These are phyloP conservation scores for Heliosperma pusillum DNA, from an alignment of 148 eudicot species.

Conservation along the genomic window DNA sequence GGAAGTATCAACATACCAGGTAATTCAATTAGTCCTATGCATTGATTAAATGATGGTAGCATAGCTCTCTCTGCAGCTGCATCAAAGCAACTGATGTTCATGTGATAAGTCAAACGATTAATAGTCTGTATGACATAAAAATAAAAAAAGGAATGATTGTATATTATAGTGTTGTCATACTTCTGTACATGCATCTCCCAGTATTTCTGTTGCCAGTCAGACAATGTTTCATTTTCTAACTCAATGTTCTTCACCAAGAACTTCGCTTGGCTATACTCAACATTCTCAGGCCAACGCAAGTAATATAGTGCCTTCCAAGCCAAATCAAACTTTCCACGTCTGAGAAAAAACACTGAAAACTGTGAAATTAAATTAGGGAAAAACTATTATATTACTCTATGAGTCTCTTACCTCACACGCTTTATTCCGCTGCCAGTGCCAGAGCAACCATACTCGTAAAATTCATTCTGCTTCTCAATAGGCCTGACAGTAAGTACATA, in stretches of 20 bases:
- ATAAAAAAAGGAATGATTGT: background rate
- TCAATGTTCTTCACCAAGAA: slow-evolving; percentile 24
- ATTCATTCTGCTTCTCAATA: slow-evolving; percentile 24
- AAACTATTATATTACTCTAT: background rate
- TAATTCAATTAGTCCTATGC: slow-evolving; percentile 50
- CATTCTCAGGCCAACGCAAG: slow-evolving; percentile 56
- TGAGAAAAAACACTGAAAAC: slow-evolving; percentile 25
- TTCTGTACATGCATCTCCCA: slow-evolving; percentile 84
- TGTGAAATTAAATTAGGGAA: slow-evolving; percentile 15
- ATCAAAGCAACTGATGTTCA: slow-evolving; percentile 73
- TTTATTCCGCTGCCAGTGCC: slow-evolving; percentile 43
- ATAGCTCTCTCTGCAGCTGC: slow-evolving; percentile 78
- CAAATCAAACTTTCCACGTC: slow-evolving; percentile 48
- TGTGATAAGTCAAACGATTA: slow-evolving; percentile 23
- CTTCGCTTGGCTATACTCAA: slow-evolving; percentile 21
- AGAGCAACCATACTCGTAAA: slow-evolving; percentile 32
- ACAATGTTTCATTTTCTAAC: slow-evolving; percentile 22
- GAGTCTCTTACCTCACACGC: slow-evolving; percentile 51
- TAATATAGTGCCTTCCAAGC: slow-evolving; percentile 54
- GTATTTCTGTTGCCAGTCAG: slow-evolving; percentile 71
- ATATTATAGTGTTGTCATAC: slow-evolving; percentile 37
- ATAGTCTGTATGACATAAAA: background rate
- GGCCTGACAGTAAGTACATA: slow-evolving; percentile 35
- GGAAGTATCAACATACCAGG: slow-evolving; percentile 47
- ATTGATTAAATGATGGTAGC: slow-evolving; percentile 59